Evolutionary conservation across 2,329 filamentous ascomycete genomes (phyloP).

Genomic region (Zalaria sp.): DNA sequence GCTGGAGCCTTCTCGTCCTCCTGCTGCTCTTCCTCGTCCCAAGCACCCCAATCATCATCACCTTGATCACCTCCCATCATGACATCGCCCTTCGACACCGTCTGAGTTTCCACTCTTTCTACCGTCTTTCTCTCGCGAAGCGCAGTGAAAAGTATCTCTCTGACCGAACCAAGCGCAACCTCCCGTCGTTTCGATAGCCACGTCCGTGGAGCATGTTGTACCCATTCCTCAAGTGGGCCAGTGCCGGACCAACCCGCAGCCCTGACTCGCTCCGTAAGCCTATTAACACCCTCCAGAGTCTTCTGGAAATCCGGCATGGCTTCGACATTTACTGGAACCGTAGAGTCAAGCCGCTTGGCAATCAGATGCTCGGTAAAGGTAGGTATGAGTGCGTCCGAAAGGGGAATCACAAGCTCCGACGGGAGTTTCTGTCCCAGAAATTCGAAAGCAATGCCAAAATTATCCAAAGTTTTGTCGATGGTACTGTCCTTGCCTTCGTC

Average conservation of each 20-base stretch:
- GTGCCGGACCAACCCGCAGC: conserved; percentile 43
- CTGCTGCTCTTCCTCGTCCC: conserved; percentile 47
- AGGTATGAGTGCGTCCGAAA: conserved; percentile 59
- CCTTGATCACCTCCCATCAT: conserved; percentile 39
- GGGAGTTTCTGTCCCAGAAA: conserved; percentile 40
- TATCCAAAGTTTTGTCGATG: conserved; percentile 20
- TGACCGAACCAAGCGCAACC: conserved; percentile 59
- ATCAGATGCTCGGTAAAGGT: conserved; percentile 55
- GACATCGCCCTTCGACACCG: conserved; percentile 56
- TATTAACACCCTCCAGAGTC: conserved; percentile 48
- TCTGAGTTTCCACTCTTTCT: conserved; percentile 73
- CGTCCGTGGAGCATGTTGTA: conserved; percentile 60
- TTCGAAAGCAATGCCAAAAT: conserved; percentile 29
- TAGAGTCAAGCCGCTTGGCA: conserved; percentile 57
- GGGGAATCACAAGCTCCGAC: conserved; percentile 29
- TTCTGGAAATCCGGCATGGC: conserved; percentile 59
- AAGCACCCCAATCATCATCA: conserved; percentile 41
- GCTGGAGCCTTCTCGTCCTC: conserved; percentile 15
- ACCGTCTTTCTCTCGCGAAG: conserved; percentile 56
- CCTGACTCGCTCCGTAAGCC: conserved; percentile 51
- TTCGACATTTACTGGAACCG: conserved; percentile 60
- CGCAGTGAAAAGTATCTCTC: conserved; percentile 52
- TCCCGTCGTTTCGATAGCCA: conserved; percentile 82
- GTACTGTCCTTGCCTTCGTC: conserved; percentile 4
- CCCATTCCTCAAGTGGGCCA: conserved; percentile 59